Base-by-base conservation (phyloP, 2,329 filamentous ascomycete species). In the Ophiostoma ulmi region DNA sequence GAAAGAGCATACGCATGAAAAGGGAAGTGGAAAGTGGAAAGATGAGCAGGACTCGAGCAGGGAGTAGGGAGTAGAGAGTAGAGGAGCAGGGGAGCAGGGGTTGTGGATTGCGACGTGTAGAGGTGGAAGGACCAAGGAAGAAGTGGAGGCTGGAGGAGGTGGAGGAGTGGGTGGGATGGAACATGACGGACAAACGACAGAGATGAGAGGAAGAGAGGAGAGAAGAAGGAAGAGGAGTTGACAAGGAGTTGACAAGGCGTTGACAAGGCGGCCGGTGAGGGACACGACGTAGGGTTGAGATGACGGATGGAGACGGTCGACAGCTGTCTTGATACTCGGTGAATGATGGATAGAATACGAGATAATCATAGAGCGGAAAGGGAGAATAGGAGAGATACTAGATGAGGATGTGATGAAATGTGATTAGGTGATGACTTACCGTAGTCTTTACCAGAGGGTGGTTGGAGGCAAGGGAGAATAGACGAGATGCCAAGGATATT, bases 391-490 rank as follows among this genome's bases (percentile, higher is more conserved):
- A 44, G 39, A 44, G 39, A 44, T 44, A 17, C 14, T 4, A 58
- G 52, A 58, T 58, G 52, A 58, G n/a, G 52, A 58, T 58, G 52
- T 58, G 52, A 48, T 48, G 17, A 20, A 58, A 22, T 55, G 48
- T 11, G 52, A 8, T 4, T 58, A 55, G n/a, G 8, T n/a, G n/a
- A 58, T 22, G 52, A 31, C n/a, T 26, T 10, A 44, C 10, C 11
- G 39, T 26, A 31, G 31, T 4, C 31, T 31, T 31, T 31, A 31
- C 31, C 31, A 22, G 20, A 22, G n/a, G 5, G 14, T n/a, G 48
- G 20, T 55, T 20, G 48, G 48, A 58, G 22, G 52, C 52, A 31
- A 58, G 52, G 52, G 52, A 58, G 52, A 58, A 26, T 55, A 55
- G 17, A 26, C 52, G 52, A 58, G 52, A 26, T 44, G 52, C 6